A percentile compares a stretch with the other conserved stretches of the same genome.
phyloP scores from a whole-genome alignment of 2,329 filamentous ascomycete genomes.

The Clonostachys byssicola region DNA sequence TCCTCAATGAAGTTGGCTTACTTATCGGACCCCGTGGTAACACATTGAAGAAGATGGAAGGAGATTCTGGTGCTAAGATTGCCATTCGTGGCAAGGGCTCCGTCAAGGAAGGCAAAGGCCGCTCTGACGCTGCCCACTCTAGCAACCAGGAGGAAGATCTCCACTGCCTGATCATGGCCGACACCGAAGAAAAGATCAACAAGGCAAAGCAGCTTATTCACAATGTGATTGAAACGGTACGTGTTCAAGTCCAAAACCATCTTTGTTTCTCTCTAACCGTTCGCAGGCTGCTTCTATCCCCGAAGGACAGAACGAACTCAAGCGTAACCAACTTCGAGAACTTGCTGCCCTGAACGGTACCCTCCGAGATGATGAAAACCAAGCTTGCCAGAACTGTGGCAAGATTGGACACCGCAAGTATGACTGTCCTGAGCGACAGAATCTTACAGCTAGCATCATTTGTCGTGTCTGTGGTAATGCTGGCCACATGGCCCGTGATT shows the following conservation, averaged over 20 bases:
- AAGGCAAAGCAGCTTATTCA: constrained; percentile 98
- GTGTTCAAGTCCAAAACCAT: constrained; percentile 25
- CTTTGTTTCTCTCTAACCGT: constrained; percentile 11
- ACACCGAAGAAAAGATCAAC: constrained; percentile 98
- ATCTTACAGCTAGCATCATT: constrained; percentile 99
- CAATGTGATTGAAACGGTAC: constrained; percentile 96
- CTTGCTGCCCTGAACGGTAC: constrained; percentile 98
- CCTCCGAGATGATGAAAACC: constrained; percentile 97
- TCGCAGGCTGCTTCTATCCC: constrained; percentile 91
- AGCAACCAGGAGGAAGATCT: constrained; percentile 99
- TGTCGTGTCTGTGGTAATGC: constrained; percentile 97
- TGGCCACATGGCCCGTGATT: constrained; percentile 97
- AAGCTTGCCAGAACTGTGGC: constrained; percentile 98
- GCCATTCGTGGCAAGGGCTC: constrained; percentile 99
- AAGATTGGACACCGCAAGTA: constrained; percentile 99
- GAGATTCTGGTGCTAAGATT: constrained; percentile 96
- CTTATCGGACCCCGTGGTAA: constrained; percentile 99
- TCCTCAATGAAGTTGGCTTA: constrained; percentile 91
- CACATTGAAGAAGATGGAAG: constrained; percentile 99
- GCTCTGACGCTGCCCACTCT: constrained; percentile 96
- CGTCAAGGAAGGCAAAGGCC: constrained; percentile 98
- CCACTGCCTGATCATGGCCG: constrained; percentile 98
- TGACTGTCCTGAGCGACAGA: constrained; percentile 95
- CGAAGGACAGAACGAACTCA: constrained; percentile 97
- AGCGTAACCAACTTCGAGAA: constrained; percentile 96